A percentile compares a stretch with the other conserved stretches of the same genome.
Conservation (phyloP, 176 grass and related monocot species). For the Carex scoparia region DNA sequence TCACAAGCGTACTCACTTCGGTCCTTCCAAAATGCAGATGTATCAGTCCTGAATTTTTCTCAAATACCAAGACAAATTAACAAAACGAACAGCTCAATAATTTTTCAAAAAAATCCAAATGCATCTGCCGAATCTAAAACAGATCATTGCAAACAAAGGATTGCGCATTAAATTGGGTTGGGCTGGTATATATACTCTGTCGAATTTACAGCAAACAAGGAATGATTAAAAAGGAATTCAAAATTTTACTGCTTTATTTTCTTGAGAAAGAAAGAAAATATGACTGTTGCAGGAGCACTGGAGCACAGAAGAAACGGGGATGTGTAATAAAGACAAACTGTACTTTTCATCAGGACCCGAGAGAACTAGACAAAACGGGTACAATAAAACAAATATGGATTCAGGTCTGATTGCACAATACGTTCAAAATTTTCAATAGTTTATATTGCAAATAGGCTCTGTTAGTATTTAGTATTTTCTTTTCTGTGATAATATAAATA, state of each 20-base stretch:
- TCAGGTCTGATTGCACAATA: background rate
- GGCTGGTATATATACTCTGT: background rate
- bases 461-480: too few relatives aligned
- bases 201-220: background rate
- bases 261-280: too few relatives aligned
- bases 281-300: background rate
- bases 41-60: background rate
- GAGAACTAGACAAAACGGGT: conserved; percentile 15
- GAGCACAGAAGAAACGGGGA: background rate
- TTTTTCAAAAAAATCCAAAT: background rate
- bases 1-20: background rate
- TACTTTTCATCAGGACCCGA: background rate
- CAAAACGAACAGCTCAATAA: background rate
- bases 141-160: background rate
- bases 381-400: background rate
- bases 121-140: background rate
- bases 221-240: background rate
- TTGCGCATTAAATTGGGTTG: background rate
- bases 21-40: too few relatives aligned
- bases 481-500: too few relatives aligned
- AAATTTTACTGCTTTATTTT: background rate
- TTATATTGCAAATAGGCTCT: background rate
- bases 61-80: background rate
- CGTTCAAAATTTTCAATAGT: background rate
- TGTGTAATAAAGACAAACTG: conserved; percentile 2